Evolutionary conservation across 2,329 filamentous ascomycete genomes (phyloP).

Genomic region (Nothopassalora personata): DNA sequence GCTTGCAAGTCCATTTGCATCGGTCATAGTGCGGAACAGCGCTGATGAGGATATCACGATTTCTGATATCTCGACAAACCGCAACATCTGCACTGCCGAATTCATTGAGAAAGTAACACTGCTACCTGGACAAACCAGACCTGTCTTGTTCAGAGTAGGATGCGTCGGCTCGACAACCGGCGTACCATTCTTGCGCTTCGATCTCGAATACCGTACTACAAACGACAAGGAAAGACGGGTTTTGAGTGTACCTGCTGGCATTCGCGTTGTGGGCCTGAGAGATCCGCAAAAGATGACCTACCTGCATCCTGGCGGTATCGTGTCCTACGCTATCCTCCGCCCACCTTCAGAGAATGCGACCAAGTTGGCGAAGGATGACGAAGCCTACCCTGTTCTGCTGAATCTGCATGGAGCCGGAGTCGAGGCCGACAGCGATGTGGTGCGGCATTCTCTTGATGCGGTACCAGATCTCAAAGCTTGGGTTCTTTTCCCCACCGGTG

Average conservation of each 20-base stretch:
- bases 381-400: conserved; percentile 45
- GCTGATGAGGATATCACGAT: conserved; percentile 20
- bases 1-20: conserved; percentile 46
- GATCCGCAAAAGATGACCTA: conserved; percentile 52
- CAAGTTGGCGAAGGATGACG: conserved; percentile 19
- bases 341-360: conserved; percentile 44
- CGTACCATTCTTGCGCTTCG: conserved; percentile 4
- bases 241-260: conserved; percentile 9
- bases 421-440: conserved; percentile 46
- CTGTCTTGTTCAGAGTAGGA: conserved; percentile 36
- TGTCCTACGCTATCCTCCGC: conserved; percentile 55
- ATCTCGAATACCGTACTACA: conserved; percentile 15
- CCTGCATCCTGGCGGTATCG: conserved; percentile 48
- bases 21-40: conserved; percentile 46
- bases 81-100: conserved; percentile 8
- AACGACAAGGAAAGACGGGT: conserved; percentile 4
- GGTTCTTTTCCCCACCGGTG: conserved; percentile 52
- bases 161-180: conserved; percentile 17
- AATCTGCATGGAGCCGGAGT: conserved; percentile 54
- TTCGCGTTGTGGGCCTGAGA: conserved; percentile 22
- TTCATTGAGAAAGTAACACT: conserved; percentile 19
- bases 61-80: background rate
- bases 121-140: conserved; percentile 39
- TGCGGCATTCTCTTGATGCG: conserved; percentile 45
- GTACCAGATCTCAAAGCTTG: conserved; percentile 51